Evolutionary conservation across 495 filamentous ascomycete genomes (phyloP), one percentile per base, ranked within the genome.

Genomic region (Trichoderma virens): DNA sequence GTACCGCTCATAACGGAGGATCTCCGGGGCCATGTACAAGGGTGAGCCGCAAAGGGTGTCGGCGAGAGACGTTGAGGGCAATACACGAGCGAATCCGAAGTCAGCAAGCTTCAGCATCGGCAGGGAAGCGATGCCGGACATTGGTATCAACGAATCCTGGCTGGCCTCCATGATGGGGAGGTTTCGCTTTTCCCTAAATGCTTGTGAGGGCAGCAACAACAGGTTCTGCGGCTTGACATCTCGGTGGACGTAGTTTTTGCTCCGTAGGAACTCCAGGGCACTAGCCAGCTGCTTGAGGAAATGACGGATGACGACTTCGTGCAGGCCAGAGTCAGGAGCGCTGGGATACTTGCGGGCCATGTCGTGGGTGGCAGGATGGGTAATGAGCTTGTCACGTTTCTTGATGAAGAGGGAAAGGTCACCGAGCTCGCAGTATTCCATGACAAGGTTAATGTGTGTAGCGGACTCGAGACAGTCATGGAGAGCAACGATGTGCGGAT

Each of bases 171-270:
- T 76, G 31, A 85, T 78, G 32, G 80, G 75, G 45, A 79, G 79
- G 34, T 66, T 73, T 67, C 75, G 75, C 51, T 71, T 59, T 31
- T 76, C 71, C 39, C 76, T 73, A 63, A 84, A 90, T 20, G 84
- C 74, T 27, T 90, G 86, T 9, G 94, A 90, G 5, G 95, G 94
- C 59, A 95, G 88, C 18, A 98, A 80, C 5, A 98, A 79, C 3
- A 98, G 85, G 69, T 98, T 98, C 71, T 98, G 94, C 13, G 94
- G 94, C 72, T 98, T 98, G 70, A 98, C 91, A 70, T 98, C 94
- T 43, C 94, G 91, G 75, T 98, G 94, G 25, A 98, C 91, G 66
- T 93, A 88, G 68, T 96, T 90, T 69, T 86, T 84, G 63, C 86
- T 83, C 27, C 92, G 85, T 60, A 98, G 78, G 72, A 96, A 98